phyloP scores from a whole-genome alignment of 768 basidiomycete species.

The Tulasnella sp. region DNA sequence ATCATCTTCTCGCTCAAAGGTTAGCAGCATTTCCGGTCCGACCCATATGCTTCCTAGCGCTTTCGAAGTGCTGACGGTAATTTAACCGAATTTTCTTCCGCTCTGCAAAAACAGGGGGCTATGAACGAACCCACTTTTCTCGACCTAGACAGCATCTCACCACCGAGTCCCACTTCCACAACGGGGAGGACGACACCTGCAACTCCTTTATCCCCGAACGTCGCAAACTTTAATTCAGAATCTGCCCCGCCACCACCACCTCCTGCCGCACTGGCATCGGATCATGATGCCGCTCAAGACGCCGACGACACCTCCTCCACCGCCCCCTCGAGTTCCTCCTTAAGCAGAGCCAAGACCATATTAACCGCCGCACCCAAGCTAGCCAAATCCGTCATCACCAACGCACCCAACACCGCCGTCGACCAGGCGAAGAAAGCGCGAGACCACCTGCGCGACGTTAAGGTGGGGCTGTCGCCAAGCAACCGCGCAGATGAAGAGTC shows the following conservation, averaged over 20 bases:
- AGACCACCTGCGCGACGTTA: not conserved
- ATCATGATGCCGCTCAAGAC: not conserved
- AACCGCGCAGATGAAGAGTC: too few species aligned
- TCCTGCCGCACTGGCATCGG: too few species aligned
- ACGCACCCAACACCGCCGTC: too few species aligned
- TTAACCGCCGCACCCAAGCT: constrained; percentile 24
- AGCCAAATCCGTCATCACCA: too few species aligned
- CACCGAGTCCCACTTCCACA: constrained; percentile 2
- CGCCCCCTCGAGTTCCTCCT: not conserved
- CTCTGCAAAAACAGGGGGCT: not conserved
- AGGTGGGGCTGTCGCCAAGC: too few species aligned
- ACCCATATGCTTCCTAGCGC: not conserved
- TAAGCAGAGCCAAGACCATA: not conserved
- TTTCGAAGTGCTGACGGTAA: not conserved
- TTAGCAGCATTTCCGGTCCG: not conserved
- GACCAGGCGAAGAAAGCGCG: too few species aligned
- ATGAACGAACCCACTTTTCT: constrained; percentile 34
- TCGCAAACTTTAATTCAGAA: not conserved
- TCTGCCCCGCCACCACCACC: not conserved
- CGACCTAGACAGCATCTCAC: constrained; percentile 29
- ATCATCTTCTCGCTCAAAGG: not conserved
- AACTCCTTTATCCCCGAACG: not conserved
- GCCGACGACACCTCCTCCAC: not conserved
- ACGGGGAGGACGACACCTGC: not conserved
- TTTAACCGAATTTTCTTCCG: not conserved